Conservation (phyloP, 441 rosid species). For the Monsonia emarginata region DNA sequence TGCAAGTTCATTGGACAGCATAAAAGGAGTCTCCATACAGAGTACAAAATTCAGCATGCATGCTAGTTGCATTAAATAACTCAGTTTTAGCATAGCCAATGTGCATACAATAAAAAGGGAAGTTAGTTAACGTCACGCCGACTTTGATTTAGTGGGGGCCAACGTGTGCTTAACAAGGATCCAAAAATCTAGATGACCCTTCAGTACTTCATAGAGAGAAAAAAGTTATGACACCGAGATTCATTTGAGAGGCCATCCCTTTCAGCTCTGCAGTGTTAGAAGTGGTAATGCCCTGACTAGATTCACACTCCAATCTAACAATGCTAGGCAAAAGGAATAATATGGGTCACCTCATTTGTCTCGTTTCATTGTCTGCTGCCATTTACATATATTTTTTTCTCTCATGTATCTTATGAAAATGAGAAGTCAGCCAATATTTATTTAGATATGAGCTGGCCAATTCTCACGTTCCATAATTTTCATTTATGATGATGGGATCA, state of each 20-base stretch:
- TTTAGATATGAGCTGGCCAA: not conserved
- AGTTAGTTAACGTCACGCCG: not conserved
- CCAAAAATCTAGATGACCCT: not conserved
- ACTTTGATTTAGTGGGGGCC: not conserved
- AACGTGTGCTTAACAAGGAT: not conserved
- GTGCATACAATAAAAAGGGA: not conserved
- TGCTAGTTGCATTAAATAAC: not conserved
- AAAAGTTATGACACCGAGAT: not conserved
- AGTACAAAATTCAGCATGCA: not conserved
- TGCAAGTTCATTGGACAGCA: not conserved
- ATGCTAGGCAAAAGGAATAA: not conserved
- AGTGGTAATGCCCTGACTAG: not conserved
- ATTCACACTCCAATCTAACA: not conserved
- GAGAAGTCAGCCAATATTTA: not conserved
- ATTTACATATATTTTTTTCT: not conserved
- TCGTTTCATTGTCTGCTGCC: not conserved
- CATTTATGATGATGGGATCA: not conserved
- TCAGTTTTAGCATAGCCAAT: not conserved
- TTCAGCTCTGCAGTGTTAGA: not conserved
- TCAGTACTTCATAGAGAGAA: not conserved
- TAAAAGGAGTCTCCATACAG: no score
- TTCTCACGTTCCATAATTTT: not conserved
- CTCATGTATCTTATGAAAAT: not conserved
- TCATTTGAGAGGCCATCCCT: not conserved
- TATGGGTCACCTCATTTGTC: not conserved